A percentile compares a stretch with the other conserved stretches of the same genome.
These are phyloP conservation scores for Rhodomyrtus tomentosa DNA, from an alignment of 345 rosid species.

Conservation along the genomic window DNA sequence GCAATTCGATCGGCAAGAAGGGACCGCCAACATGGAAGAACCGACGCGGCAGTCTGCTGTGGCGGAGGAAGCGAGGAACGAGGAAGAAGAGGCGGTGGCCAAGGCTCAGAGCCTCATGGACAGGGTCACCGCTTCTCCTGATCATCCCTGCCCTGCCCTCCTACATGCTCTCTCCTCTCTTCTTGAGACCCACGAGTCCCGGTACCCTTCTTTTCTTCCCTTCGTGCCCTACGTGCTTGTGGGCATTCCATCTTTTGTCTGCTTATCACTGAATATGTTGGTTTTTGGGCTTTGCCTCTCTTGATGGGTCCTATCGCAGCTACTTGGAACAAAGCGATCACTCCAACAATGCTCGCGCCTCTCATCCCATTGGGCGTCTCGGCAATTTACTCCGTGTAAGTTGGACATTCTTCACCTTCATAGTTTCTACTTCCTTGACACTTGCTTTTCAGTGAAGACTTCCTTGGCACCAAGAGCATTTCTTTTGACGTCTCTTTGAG, in stretches of 20 bases:
- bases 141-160: constrained; percentile 62
- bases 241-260: neutral
- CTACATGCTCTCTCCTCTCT: constrained; percentile 80
- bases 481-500: neutral
- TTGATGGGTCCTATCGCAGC: constrained; percentile 16
- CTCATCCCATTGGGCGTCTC: constrained; percentile 72
- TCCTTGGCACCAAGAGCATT: neutral
- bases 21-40: neutral
- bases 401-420: neutral
- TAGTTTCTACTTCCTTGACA: neutral
- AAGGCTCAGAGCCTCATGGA: constrained; percentile 82
- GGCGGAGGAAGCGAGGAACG: constrained; percentile 30
- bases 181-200: constrained; percentile 74
- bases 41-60: neutral
- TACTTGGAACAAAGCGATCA: constrained; percentile 43
- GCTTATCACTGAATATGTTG: neutral
- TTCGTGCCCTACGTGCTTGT: neutral
- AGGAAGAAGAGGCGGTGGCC: constrained; percentile 51
- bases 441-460: neutral
- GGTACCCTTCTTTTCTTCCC: constrained; percentile 19
- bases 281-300: neutral
- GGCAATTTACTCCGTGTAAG: constrained; percentile 68
- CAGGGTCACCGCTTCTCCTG: constrained; percentile 50
- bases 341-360: constrained; percentile 52
- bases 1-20: neutral